Evolutionary conservation across 352 stramenopile species (phyloP), one percentile per base, ranked within the genome.

Genomic region (Phytophthora macrochlamydospora): DNA sequence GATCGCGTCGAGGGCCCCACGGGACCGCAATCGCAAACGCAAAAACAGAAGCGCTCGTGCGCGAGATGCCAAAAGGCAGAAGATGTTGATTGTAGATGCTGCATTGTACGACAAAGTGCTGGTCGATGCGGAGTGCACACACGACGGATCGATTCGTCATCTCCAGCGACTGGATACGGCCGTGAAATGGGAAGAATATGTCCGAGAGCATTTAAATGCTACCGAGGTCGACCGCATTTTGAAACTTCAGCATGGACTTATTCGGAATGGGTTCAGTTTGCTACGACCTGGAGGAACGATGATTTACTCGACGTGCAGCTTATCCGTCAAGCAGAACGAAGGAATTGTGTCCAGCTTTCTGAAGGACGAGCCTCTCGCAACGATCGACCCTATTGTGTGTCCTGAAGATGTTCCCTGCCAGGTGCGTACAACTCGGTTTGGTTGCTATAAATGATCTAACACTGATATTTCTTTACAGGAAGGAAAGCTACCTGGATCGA

Each of bases 261-360:
- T 94, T 14, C 69, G 76, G 3, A 97, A 95, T 35, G 95, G 93
- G 7, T 98, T 98, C 75, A 70, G 76, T 18, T 55, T 97, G 35
- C 76, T 99, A n/a, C 83, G 82, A 58, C 69, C 68, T 12, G 94
- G 94, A 38, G 96, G 96, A 9, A 83, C 63, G 6, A 85, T 99
- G 78, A 85, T 99, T n/a, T 99, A 99, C 73, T 97, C 91, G 56
- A 99, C 94, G 7, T 98, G 96, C 75, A 98, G 93, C 54, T 78
- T 99, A 14, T 97, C 90, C 1, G 58, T 92, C 18, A 81, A 87
- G 62, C 94, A 99, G 73, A 99, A 99, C 67, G 94, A 98, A 76
- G 77, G 92, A 2, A 82, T 98, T n/a, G 91, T 99, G 7, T 43
- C 62, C 7, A 79, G 59, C 31, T 89, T 99, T 37, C 72, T 99